These are phyloP conservation scores for Dentipellis sp. DNA, from an alignment of 768 basidiomycete genomes.

Conservation along the genomic window DNA sequence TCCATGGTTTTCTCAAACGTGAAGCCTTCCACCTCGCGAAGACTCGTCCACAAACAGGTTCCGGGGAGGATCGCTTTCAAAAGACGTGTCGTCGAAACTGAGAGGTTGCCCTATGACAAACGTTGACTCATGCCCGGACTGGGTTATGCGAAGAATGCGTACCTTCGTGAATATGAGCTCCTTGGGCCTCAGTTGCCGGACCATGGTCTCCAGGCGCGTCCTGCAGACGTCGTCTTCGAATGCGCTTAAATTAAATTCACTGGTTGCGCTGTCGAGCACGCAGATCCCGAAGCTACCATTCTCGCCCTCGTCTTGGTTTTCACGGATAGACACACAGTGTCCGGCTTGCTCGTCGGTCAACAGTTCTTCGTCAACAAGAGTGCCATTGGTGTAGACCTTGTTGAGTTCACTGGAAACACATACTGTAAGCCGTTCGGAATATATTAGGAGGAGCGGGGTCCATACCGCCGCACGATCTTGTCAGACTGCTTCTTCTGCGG, in stretches of 20 bases:
- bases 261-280: slow-evolving; percentile 89
- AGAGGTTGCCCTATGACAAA: slow-evolving; percentile 63
- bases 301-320: slow-evolving; percentile 33
- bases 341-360: slow-evolving; percentile 90
- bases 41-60: slow-evolving; percentile 81
- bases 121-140: neutral
- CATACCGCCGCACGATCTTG: slow-evolving; percentile 80
- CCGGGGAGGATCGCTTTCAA: slow-evolving; percentile 74
- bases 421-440: neutral
- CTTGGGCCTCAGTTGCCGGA: slow-evolving; percentile 86
- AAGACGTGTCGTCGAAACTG: slow-evolving; percentile 72
- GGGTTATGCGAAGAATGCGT: slow-evolving; percentile 6
- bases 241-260: slow-evolving; percentile 83
- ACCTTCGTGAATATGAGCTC: slow-evolving; percentile 91
- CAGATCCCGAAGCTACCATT: slow-evolving; percentile 73
- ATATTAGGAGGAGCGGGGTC: neutral
- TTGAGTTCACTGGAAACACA: slow-evolving; percentile 60
- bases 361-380: slow-evolving; percentile 84
- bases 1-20: slow-evolving; percentile 59
- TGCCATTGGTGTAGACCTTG: slow-evolving; percentile 95
- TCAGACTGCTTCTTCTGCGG: slow-evolving; percentile 50
- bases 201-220: slow-evolving; percentile 87
- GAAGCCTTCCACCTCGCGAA: slow-evolving; percentile 79
- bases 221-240: slow-evolving; percentile 92
- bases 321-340: slow-evolving; percentile 87